Evolutionary conservation across 441 rosid genomes (phyloP), one percentile per base, ranked within the genome.

Genomic region (California macrophylla): DNA sequence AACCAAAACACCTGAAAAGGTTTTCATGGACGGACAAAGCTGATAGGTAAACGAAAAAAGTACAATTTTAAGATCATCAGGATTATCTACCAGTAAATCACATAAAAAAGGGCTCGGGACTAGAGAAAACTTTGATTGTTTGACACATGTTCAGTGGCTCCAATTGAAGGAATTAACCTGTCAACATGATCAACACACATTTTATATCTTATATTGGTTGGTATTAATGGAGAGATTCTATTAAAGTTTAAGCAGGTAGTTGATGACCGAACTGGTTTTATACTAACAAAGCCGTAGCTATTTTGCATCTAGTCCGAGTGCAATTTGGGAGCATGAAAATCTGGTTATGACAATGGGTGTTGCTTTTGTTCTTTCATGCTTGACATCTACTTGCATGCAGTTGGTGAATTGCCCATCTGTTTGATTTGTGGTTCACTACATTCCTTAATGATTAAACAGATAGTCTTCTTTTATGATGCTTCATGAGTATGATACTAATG

Each of bases 11-110:
- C 56, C 79, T 72, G 56, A 85, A 72, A 72, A 88, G 95, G 77
- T 90, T 82, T 79, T 72, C 64, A 21, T 95, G 99, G 99, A 86
- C 96, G 47, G 98, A 92, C 80, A 89, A 83, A 80, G 83, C 85
- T 3, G 99, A 95, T 80, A 92, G 92, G 99, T 92, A 83, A 77
- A 36, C n/a, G 54, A 20, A 45, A 60, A 60, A 60, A 28, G 28
- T 13, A 21, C 8, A 24, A 60, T 45, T 42, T 45, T 45, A 45
- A 45, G 20, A 45, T 45, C 18, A 6, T 45, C 15, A 45, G 18
- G 54, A 45, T 20, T 15, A 45, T 45, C 20, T 45, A 45, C 54
- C 20, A 24, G 6, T 25, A 60, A 60, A 24, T 23, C 63, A 58
- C 63, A 13, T 23, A 58, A 58, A 52, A n/a, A 50, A 58, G 29